A percentile compares a stretch with the other conserved stretches of the same genome.
Evolutionary conservation across 2,329 filamentous ascomycete species (phyloP).

Genomic region (Trichoderma afroharzianum): DNA sequence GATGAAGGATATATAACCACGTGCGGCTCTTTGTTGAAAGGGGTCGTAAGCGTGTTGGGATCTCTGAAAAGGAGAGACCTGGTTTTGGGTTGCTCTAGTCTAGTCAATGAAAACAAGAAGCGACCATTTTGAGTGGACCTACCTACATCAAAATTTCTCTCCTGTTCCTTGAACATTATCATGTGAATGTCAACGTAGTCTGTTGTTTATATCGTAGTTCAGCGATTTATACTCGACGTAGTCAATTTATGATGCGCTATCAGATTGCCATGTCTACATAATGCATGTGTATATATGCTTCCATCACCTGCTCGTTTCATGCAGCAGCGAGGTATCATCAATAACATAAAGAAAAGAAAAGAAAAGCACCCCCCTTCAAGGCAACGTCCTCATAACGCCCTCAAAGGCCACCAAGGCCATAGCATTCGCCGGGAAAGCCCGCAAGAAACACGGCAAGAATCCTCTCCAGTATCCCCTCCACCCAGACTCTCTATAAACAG

Average conservation of each 20-base stretch:
- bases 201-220: not conserved
- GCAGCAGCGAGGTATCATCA: not conserved
- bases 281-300: not conserved
- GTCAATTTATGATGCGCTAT: not conserved
- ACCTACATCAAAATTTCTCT: not conserved
- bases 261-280: not conserved
- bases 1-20: not conserved
- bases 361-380: slow-evolving; percentile 27
- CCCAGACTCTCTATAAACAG: slow-evolving; percentile 74
- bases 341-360: not conserved
- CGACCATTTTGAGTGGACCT: slow-evolving; percentile 26
- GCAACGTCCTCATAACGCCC: slow-evolving; percentile 72
- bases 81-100: not conserved
- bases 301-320: not conserved
- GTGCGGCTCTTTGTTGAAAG: not conserved
- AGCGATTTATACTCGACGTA: not conserved
- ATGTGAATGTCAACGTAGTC: not conserved
- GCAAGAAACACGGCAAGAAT: slow-evolving; percentile 87
- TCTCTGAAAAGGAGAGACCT: not conserved
- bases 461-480: slow-evolving; percentile 85
- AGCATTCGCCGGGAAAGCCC: slow-evolving; percentile 94
- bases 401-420: slow-evolving; percentile 93
- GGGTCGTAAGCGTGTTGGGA: slow-evolving; percentile 2
- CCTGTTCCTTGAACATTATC: not conserved
- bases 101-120: slow-evolving; percentile 26